Percentiles rank a stretch among this genome's conserved stretches.
phyloP scores from a whole-genome alignment of 768 basidiomycete species.

The Suillus weaverae region DNA sequence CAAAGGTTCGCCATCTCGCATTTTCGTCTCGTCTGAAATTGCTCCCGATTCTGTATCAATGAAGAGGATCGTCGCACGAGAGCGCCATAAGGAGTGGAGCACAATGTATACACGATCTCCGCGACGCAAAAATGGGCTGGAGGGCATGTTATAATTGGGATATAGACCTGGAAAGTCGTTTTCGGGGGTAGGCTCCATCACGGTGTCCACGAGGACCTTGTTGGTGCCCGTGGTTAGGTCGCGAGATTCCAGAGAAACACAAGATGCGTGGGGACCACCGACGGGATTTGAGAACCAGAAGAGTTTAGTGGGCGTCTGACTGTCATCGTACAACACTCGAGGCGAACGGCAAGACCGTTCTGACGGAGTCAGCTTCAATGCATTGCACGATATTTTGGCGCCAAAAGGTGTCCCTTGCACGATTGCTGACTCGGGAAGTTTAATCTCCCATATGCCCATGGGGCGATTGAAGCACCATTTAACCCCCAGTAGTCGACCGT shows the following conservation, averaged over 20 bases:
- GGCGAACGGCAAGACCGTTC: conserved; percentile 60
- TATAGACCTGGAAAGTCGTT: conserved; percentile 64
- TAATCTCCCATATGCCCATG: conserved; percentile 54
- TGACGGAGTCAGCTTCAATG: conserved; percentile 42
- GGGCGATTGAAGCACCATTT: conserved; percentile 63
- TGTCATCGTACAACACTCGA: conserved; percentile 38
- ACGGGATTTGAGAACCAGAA: conserved; percentile 55
- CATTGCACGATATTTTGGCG: conserved; percentile 20
- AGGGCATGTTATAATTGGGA: conserved; percentile 46
- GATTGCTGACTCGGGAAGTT: conserved; percentile 20
- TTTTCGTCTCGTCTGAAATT: conserved; percentile 34
- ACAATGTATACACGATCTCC: conserved; percentile 33
- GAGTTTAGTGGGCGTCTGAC: conserved; percentile 28
- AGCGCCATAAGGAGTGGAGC: conserved; percentile 54
- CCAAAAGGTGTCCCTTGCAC: conserved; percentile 9
- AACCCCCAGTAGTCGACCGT: conserved; percentile 59
- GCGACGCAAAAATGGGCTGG: conserved; percentile 39
- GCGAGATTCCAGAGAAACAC: conserved; percentile 48
- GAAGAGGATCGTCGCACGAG: conserved; percentile 49
- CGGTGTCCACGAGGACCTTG: conserved; percentile 40
- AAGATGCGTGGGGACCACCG: conserved; percentile 62
- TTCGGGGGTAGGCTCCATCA: conserved; percentile 35
- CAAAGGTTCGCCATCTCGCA: conserved; percentile 18
- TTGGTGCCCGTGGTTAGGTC: conserved; percentile 30
- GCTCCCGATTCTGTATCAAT: conserved; percentile 43